These are phyloP conservation scores for Boletus rubescentipes DNA, from an alignment of 768 basidiomycete species.

Conservation along the genomic window DNA sequence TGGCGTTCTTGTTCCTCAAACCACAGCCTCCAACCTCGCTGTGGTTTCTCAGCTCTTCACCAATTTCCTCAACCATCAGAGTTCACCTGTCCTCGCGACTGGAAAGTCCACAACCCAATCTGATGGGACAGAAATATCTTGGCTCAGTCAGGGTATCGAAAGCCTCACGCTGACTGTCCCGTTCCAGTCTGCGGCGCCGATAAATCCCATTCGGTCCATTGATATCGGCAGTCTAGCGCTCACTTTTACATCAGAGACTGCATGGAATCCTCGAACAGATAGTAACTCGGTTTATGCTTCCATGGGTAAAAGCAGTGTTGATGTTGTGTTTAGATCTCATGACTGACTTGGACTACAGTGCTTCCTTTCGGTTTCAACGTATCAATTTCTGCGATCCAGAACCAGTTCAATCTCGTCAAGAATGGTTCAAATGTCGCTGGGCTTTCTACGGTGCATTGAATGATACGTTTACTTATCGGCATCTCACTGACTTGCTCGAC, in stretches of 20 bases:
- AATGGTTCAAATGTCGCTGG: slow-evolving; percentile 53
- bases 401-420: slow-evolving; percentile 60
- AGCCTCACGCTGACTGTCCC: slow-evolving; percentile 61
- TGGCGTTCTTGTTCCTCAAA: slow-evolving; percentile 58
- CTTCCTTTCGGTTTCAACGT: slow-evolving; percentile 72
- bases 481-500: slow-evolving; percentile 1
- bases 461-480: not conserved
- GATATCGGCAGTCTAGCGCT: slow-evolving; percentile 59
- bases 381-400: slow-evolving; percentile 58
- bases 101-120: slow-evolving; percentile 58
- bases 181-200: slow-evolving; percentile 48
- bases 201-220: slow-evolving; percentile 66
- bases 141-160: slow-evolving; percentile 63
- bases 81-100: slow-evolving; percentile 55
- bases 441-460: slow-evolving; percentile 50
- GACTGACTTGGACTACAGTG: slow-evolving; percentile 35
- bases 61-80: slow-evolving; percentile 65
- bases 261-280: slow-evolving; percentile 58
- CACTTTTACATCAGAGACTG: slow-evolving; percentile 47
- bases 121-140: slow-evolving; percentile 58
- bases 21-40: slow-evolving; percentile 42
- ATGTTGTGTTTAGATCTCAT: not conserved
- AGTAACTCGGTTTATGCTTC: slow-evolving; percentile 60
- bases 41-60: slow-evolving; percentile 65
- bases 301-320: slow-evolving; percentile 40